Conservation (phyloP, 2,329 filamentous ascomycete species). For the Dothidotthia symphoricarpi region DNA sequence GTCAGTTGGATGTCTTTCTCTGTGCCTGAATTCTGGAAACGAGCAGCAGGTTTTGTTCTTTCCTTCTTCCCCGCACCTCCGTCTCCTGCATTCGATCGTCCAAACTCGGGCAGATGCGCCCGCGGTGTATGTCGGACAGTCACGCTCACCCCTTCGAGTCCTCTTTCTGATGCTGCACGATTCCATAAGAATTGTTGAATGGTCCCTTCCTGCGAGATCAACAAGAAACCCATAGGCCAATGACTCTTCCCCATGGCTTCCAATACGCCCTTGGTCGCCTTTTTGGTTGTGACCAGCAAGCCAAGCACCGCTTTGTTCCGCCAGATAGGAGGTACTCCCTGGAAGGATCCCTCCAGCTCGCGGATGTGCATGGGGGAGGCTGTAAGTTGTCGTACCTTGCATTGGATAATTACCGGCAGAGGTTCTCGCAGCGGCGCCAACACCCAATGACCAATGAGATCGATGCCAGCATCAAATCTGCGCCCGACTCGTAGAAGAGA, state of each 20-base stretch:
- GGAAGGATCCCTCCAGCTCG: constrained; percentile 78
- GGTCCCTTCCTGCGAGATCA: constrained; percentile 57
- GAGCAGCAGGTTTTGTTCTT: constrained; percentile 6
- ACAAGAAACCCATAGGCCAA: constrained; percentile 71
- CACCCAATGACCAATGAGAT: constrained; percentile 69
- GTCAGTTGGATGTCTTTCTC: constrained; percentile 39
- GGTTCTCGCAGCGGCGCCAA: constrained; percentile 44
- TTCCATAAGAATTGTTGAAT: constrained; percentile 75
- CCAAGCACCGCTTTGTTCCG: constrained; percentile 63
- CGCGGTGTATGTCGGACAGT: constrained; percentile 32
- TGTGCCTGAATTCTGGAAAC: constrained; percentile 21
- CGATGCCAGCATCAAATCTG: constrained; percentile 67
- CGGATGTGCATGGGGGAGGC: constrained; percentile 61
- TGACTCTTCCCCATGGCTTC: constrained; percentile 66
- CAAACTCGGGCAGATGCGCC: constrained; percentile 9
- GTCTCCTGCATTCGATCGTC: no score
- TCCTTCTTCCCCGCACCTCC: no score
- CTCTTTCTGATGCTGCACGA: constrained; percentile 58
- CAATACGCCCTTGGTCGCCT: constrained; percentile 75
- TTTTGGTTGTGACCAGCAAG: constrained; percentile 65
- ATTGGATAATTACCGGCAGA: constrained; percentile 59
- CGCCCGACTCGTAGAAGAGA: constrained; percentile 64
- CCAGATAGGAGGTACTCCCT: constrained; percentile 72
- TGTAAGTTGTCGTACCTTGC: constrained; percentile 59
- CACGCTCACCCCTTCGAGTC: constrained; percentile 56